Conservation (phyloP, 805 yeast genomes). For the Candida pini region DNA sequence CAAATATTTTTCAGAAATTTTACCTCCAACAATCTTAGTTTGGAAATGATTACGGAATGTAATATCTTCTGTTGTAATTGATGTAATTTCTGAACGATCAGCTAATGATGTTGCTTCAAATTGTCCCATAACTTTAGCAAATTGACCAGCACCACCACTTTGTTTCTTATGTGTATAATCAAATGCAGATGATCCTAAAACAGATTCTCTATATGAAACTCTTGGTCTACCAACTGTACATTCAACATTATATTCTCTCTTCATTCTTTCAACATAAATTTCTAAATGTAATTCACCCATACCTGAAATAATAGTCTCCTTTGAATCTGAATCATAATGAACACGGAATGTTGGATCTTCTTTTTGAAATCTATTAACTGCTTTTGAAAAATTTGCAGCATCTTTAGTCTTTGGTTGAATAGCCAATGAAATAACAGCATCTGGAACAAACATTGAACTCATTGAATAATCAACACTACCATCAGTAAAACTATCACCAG, state of each 20-base stretch:
- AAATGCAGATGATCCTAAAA: constrained; percentile 64
- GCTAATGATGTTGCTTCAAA: constrained; percentile 46
- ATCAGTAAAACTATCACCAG: constrained; percentile 96
- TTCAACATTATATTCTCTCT: constrained; percentile 93
- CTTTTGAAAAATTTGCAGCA: constrained; percentile 86
- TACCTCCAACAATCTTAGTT: constrained; percentile 92
- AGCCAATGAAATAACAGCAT: constrained; percentile 93
- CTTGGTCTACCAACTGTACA: constrained; percentile 96
- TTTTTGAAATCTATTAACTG: constrained; percentile 94
- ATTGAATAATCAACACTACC: constrained; percentile 76
- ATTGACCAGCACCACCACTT: constrained; percentile 99
- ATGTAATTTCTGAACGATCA: constrained; percentile 38
- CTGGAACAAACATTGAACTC: constrained; percentile 99
- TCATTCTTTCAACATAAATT: constrained; percentile 97
- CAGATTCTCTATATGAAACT: constrained; percentile 95
- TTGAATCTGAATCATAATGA: constrained; percentile 80
- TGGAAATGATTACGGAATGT: constrained; percentile 62
- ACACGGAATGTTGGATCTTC: constrained; percentile 99
- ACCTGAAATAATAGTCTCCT: constrained; percentile 92
- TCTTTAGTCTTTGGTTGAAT: constrained; percentile 86
- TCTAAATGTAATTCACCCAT: constrained; percentile 98
- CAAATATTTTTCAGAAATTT: constrained; percentile 90
- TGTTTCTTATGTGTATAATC: constrained; percentile 97
- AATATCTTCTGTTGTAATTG: constrained; percentile 24
- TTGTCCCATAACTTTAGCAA: constrained; percentile 90